These are phyloP conservation scores for Dendrothele bispora DNA, from an alignment of 768 basidiomycete genomes.

Conservation along the genomic window DNA sequence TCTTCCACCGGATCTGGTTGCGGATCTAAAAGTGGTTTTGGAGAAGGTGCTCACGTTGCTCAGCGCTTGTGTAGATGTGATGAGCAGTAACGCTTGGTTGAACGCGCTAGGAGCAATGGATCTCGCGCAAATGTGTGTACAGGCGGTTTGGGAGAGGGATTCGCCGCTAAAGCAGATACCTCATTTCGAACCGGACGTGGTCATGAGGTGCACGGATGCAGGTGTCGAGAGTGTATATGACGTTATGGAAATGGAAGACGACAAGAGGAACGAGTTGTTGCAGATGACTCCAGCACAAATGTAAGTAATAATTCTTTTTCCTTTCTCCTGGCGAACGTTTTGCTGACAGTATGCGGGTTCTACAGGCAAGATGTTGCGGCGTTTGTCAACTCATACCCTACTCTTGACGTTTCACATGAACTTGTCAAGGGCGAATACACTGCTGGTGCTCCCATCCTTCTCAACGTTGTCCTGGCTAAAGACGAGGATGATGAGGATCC, in stretches of 20 bases:
- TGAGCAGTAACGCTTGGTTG: conserved; percentile 96
- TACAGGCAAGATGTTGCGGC: conserved; percentile 88
- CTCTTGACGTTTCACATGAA: conserved; percentile 87
- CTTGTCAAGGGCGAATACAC: conserved; percentile 87
- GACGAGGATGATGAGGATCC: conserved; percentile 80
- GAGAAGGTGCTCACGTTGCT: conserved; percentile 89
- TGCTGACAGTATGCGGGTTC: conserved; percentile 1
- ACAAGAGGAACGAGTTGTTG: conserved; percentile 75
- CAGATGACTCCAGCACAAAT: conserved; percentile 87
- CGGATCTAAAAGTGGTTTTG: conserved; percentile 85
- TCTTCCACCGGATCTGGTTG: conserved; percentile 89
- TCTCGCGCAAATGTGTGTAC: conserved; percentile 97
- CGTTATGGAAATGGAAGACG: conserved; percentile 98
- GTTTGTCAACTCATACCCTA: conserved; percentile 96
- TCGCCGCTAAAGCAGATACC: conserved; percentile 95
- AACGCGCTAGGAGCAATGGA: conserved; percentile 97
- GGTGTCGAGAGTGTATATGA: conserved; percentile 92
- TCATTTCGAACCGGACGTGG: conserved; percentile 88
- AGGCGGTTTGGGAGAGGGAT: conserved; percentile 97
- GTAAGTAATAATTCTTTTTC: conserved; percentile 49
- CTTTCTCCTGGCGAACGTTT: conserved; percentile 15
- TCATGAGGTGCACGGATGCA: conserved; percentile 82
- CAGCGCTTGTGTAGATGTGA: conserved; percentile 95
- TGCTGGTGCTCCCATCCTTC: conserved; percentile 78
- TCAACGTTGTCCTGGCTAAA: conserved; percentile 77